These are phyloP conservation scores for Avena atlantica DNA, from an alignment of 176 grass and related monocot genomes.

Conservation along the genomic window DNA sequence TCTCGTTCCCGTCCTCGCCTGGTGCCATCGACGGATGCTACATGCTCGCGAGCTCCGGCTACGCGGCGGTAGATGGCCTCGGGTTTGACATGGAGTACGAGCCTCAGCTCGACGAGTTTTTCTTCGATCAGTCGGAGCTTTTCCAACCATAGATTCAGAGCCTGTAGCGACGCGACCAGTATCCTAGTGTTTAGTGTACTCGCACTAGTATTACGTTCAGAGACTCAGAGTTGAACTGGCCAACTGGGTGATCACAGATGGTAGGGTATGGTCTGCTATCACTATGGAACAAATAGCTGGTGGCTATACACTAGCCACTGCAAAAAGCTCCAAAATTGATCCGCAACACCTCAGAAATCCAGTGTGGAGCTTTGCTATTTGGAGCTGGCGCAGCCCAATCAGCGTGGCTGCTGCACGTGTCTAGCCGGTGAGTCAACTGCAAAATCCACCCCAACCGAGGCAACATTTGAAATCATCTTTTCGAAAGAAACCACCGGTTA, in stretches of 20 bases:
- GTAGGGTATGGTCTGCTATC: neutral
- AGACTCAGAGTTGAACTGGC: neutral
- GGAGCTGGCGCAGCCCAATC: too few species aligned
- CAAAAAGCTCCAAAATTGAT: too few species aligned
- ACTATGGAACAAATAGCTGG: too few species aligned
- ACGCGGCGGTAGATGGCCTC: neutral
- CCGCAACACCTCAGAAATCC: too few species aligned
- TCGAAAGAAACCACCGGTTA: too few species aligned
- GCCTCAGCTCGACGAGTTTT: slow-evolving; percentile 12
- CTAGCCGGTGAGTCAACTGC: too few species aligned
- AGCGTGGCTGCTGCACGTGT: too few species aligned
- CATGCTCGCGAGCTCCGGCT: neutral
- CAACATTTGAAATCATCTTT: too few species aligned
- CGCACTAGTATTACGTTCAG: neutral
- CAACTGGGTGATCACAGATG: neutral
- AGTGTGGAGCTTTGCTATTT: too few species aligned
- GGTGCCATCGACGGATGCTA: neutral
- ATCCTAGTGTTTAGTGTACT: neutral
- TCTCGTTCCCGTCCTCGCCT: slow-evolving; percentile 25
- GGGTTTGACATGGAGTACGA: slow-evolving; percentile 42
- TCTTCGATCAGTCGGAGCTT: slow-evolving; percentile 15
- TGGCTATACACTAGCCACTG: too few species aligned
- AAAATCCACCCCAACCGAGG: too few species aligned
- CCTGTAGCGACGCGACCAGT: neutral
- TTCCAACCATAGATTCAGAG: slow-evolving; percentile 32